Percentiles rank a stretch among this genome's conserved stretches.
Conservation (phyloP, 1,284 basidiomycete genomes). For the Ustilago esculenta region DNA sequence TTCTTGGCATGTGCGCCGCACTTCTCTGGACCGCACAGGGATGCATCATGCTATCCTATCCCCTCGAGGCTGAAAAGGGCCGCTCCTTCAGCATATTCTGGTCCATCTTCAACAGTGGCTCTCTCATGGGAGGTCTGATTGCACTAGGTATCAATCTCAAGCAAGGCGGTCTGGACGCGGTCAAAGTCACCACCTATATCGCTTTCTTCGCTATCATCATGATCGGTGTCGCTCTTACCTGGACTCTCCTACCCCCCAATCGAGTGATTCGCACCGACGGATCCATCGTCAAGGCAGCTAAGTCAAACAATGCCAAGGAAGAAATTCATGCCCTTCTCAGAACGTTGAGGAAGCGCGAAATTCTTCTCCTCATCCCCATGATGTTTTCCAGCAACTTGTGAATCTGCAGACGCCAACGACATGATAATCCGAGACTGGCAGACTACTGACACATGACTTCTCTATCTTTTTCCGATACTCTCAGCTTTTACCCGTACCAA, state of each 20-base stretch:
- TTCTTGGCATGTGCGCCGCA: constrained; percentile 83
- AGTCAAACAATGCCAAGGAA: constrained; percentile 21
- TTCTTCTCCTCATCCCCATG: constrained; percentile 55
- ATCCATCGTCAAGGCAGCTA: constrained; percentile 35
- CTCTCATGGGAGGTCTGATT: constrained; percentile 76
- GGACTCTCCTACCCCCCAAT: constrained; percentile 43
- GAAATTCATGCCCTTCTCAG: constrained; percentile 44
- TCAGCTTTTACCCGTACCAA: constrained; percentile 58
- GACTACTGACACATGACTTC: too few species aligned
- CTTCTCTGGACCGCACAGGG: constrained; percentile 75
- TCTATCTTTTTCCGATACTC: too few species aligned
- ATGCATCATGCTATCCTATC: constrained; percentile 82
- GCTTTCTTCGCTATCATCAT: constrained; percentile 54
- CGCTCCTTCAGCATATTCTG: constrained; percentile 76
- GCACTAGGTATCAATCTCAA: constrained; percentile 69
- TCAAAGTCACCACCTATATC: constrained; percentile 39
- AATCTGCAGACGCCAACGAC: too few species aligned
- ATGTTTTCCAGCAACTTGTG: constrained; percentile 53
- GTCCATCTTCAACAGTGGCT: constrained; percentile 75
- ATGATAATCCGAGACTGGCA: too few species aligned
- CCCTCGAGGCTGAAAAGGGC: constrained; percentile 78
- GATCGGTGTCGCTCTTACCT: constrained; percentile 45
- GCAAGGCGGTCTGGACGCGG: constrained; percentile 29
- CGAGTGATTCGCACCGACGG: constrained; percentile 49
- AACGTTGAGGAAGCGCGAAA: constrained; percentile 29